These are phyloP conservation scores for Pseudognaphalium luteoalbum DNA, from an alignment of 129 eudicot genomes.

Conservation along the genomic window DNA sequence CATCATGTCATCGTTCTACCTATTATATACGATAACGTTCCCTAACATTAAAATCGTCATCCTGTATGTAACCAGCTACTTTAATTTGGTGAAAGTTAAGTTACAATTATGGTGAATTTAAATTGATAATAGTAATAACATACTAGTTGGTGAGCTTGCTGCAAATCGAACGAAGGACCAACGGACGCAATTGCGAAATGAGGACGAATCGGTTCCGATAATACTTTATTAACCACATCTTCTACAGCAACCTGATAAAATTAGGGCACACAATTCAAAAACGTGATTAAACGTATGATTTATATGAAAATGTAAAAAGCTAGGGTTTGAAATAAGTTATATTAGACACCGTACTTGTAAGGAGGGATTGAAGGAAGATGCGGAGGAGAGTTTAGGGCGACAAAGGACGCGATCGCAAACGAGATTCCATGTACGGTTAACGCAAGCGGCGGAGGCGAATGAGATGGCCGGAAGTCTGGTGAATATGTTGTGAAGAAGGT, in stretches of 20 bases:
- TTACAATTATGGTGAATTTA: neutral
- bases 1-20: neutral
- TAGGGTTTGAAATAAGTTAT: neutral
- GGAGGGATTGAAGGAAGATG: conserved; percentile 52
- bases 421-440: conserved; percentile 70
- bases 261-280: conserved; percentile 1
- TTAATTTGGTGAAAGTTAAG: neutral
- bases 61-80: neutral
- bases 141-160: conserved; percentile 59
- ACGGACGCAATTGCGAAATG: conserved; percentile 64
- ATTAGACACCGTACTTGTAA: conserved; percentile 41
- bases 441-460: conserved; percentile 86
- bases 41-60: neutral
- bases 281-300: conserved; percentile 3
- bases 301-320: neutral
- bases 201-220: conserved; percentile 69
- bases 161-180: conserved; percentile 40
- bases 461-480: conserved; percentile 67
- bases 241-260: conserved; percentile 56
- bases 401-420: conserved; percentile 56
- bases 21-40: neutral
- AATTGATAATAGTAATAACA: neutral
- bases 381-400: conserved; percentile 67
- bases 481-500: conserved; percentile 60
- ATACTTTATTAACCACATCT: conserved; percentile 63